Evolutionary conservation across 371 early-diverging fungal species (phyloP).

Genomic region (Apophysomyces variabilis): DNA sequence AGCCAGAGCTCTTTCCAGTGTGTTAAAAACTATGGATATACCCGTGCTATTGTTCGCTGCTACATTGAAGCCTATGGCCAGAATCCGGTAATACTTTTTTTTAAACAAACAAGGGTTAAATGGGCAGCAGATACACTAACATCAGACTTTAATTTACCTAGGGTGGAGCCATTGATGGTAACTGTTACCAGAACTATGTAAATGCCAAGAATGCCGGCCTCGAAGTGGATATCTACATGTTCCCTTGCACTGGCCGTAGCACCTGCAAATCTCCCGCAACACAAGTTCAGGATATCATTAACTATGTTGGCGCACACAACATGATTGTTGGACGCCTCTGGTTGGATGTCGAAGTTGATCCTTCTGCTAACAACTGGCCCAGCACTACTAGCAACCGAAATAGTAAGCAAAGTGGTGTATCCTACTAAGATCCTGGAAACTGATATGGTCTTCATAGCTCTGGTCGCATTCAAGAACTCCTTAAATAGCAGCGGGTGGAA

Average conservation of each 20-base stretch:
- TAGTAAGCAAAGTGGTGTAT: constrained; percentile 11
- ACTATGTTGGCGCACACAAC: constrained; percentile 18
- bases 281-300: constrained; percentile 22
- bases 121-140: background rate
- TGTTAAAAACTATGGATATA: constrained; percentile 24
- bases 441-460: constrained; percentile 6
- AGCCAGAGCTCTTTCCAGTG: constrained; percentile 18
- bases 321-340: constrained; percentile 28
- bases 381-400: constrained; percentile 10
- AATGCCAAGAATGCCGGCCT: constrained; percentile 28
- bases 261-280: constrained; percentile 32
- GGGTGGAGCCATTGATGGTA: constrained; percentile 23
- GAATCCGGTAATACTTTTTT: constrained; percentile 17
- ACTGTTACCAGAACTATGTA: constrained; percentile 23
- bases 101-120: no score
- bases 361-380: constrained; percentile 33
- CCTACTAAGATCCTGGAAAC: background rate
- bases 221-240: constrained; percentile 28
- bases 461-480: constrained; percentile 22
- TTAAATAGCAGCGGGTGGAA: constrained; percentile 23
- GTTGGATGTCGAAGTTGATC: constrained; percentile 33
- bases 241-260: constrained; percentile 33
- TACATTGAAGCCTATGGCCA: constrained; percentile 25
- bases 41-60: constrained; percentile 25
- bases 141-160: background rate